phyloP scores from a whole-genome alignment of 2,329 filamentous ascomycete genomes.

The Sclerotiophoma versabilis region DNA sequence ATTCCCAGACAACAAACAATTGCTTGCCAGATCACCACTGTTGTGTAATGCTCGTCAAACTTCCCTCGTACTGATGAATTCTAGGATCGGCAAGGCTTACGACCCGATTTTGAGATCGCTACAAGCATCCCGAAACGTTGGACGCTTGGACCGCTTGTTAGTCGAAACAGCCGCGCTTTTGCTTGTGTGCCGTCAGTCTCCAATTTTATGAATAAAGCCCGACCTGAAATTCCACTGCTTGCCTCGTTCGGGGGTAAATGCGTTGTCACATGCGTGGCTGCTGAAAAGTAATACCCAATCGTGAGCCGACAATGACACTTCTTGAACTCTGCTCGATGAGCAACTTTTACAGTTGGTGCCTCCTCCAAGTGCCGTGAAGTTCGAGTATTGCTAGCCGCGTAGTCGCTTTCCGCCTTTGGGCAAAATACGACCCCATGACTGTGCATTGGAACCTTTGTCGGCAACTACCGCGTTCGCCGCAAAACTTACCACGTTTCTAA shows the following conservation, averaged over 20 bases:
- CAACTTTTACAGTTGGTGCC: not conserved
- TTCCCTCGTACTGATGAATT: not conserved
- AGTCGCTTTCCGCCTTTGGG: not conserved
- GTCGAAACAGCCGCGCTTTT: constrained; percentile 19
- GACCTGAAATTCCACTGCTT: constrained; percentile 11
- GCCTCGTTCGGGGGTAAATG: not conserved
- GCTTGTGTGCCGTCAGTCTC: constrained; percentile 19
- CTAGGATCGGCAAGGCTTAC: constrained; percentile 5
- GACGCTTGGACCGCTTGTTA: constrained; percentile 10
- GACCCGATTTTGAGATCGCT: constrained; percentile 14
- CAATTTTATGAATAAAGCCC: not conserved
- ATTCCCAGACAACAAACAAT: constrained; percentile 9
- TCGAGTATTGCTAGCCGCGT: not conserved
- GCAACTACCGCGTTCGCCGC: constrained; percentile 3
- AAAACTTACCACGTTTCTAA: not conserved
- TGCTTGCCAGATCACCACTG: constrained; percentile 10
- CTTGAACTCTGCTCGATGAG: not conserved
- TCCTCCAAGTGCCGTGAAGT: not conserved
- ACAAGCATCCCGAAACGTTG: constrained; percentile 18
- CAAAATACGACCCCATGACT: not conserved
- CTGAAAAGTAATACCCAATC: constrained; percentile 1
- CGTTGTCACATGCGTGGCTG: constrained; percentile 8
- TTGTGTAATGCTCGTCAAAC: constrained; percentile 7
- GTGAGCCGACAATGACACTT: not conserved
- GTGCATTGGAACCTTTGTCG: not conserved